Evolutionary conservation across 768 basidiomycete species (phyloP).

Genomic region (Suillus lakei): DNA sequence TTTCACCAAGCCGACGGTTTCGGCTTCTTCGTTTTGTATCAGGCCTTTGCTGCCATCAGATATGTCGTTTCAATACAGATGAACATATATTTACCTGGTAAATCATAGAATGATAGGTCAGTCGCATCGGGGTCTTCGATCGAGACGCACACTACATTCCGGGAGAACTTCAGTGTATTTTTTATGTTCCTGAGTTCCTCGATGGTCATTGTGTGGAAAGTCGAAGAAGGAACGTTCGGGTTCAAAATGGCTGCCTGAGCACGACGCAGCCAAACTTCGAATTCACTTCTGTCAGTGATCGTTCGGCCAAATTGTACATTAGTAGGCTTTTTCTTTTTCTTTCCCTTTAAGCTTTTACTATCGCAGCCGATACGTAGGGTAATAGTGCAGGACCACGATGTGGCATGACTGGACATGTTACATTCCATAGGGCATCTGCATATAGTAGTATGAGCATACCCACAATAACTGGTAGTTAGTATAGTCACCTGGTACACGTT

Average conservation of each 20-base stretch:
- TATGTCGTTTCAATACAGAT: not conserved
- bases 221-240: conserved; percentile 37
- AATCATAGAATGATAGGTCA: conserved; percentile 45
- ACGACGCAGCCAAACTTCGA: conserved; percentile 60
- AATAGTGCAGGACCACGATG: conserved; percentile 43
- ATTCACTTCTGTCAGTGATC: conserved; percentile 44
- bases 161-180: conserved; percentile 38
- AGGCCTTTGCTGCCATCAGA: conserved; percentile 41
- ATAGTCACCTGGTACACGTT: conserved; percentile 41
- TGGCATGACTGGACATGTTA: conserved; percentile 28
- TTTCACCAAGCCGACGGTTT: conserved; percentile 49
- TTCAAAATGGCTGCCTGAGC: conserved; percentile 65
- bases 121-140: conserved; percentile 42
- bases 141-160: conserved; percentile 47
- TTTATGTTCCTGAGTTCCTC: conserved; percentile 15
- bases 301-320: conserved; percentile 46
- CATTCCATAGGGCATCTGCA: conserved; percentile 44
- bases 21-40: conserved; percentile 52
- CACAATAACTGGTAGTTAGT: not conserved
- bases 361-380: conserved; percentile 48
- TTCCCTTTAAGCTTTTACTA: conserved; percentile 30
- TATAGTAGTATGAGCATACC: not conserved
- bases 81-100: conserved; percentile 36
- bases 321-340: conserved; percentile 23
- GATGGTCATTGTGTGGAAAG: conserved; percentile 23